Percentiles rank a stretch among this genome's conserved stretches.
These are phyloP conservation scores for Quercus ilex DNA, from an alignment of 306 rosid species.

Conservation along the genomic window DNA sequence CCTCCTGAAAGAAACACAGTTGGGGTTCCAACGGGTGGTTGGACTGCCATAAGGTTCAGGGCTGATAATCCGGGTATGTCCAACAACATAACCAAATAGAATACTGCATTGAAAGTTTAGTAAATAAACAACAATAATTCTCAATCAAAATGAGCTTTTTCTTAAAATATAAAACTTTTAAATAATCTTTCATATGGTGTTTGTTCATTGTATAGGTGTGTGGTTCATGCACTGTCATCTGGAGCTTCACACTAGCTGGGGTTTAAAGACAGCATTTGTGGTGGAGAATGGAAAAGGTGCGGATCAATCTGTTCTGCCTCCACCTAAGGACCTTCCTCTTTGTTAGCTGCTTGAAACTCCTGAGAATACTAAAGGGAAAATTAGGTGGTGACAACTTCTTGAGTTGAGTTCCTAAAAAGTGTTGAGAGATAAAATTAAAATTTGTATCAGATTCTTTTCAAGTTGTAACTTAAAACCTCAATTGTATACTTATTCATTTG, in stretches of 20 bases:
- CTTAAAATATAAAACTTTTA: neutral
- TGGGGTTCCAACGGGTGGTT: constrained; percentile 40
- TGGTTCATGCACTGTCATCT: constrained; percentile 47
- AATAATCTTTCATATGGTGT: neutral
- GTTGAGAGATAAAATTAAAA: neutral
- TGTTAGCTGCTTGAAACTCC: constrained; percentile 13
- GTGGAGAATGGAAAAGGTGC: constrained; percentile 25
- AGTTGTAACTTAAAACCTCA: neutral
- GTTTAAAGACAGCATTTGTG: constrained; percentile 38
- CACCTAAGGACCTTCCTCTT: constrained; percentile 37
- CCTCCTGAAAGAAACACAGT: constrained; percentile 36
- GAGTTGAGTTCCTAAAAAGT: neutral
- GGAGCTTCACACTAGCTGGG: constrained; percentile 43
- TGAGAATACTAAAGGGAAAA: neutral
- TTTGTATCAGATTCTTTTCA: neutral
- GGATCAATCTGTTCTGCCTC: constrained; percentile 29
- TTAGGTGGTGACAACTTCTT: neutral
- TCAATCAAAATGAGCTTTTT: neutral
- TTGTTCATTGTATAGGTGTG: constrained; percentile 16
- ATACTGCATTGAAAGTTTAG: neutral
- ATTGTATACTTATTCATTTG: neutral
- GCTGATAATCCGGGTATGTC: constrained; percentile 39
- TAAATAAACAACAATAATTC: neutral
- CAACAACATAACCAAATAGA: neutral
- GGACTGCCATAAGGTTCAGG: constrained; percentile 34